Evolutionary conservation across 2,329 filamentous ascomycete genomes (phyloP).

Genomic region (Chrysoporthe austroafricana): DNA sequence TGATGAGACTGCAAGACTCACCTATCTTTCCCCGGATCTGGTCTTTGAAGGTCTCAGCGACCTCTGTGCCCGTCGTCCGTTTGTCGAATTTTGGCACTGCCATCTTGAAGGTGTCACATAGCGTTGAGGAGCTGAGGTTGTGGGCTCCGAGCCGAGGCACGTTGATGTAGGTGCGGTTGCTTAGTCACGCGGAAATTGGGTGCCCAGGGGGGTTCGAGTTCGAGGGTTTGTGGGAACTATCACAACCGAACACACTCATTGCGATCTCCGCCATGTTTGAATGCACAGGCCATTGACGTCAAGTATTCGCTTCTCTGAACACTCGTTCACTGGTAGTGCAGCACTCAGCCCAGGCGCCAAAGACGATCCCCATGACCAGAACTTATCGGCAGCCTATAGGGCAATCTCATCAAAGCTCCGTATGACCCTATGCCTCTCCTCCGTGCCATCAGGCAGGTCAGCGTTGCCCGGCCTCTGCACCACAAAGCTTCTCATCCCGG

Average conservation of each 20-base stretch:
- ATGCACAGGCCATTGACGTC: not conserved
- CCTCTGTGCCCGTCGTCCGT: slow-evolving; percentile 28
- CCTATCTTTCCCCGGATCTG: slow-evolving; percentile 29
- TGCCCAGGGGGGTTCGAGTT: not conserved
- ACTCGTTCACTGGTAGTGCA: not conserved
- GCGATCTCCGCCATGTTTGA: not conserved
- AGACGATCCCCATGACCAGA: slow-evolving; percentile 8
- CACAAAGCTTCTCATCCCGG: slow-evolving; percentile 66
- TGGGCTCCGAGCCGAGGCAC: slow-evolving; percentile 12
- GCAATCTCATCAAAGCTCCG: slow-evolving; percentile 38
- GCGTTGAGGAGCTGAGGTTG: slow-evolving; percentile 1
- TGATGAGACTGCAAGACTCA: slow-evolving; percentile 15
- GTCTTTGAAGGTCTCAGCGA: slow-evolving; percentile 27
- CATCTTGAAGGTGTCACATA: slow-evolving; percentile 10
- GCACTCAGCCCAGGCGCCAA: not conserved
- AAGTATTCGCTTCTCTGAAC: too few relatives aligned
- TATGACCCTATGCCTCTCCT: slow-evolving; percentile 36
- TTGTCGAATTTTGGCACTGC: slow-evolving; percentile 18
- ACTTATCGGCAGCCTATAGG: slow-evolving; percentile 14
- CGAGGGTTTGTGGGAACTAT: not conserved
- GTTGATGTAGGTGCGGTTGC: not conserved
- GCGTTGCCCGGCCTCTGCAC: slow-evolving; percentile 74
- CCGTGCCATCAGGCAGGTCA: slow-evolving; percentile 52
- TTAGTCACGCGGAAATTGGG: slow-evolving; percentile 16
- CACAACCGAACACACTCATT: not conserved